Evolutionary conservation across 805 yeast genomes (phyloP).

Genomic region (Metschnikowia cubensis): DNA sequence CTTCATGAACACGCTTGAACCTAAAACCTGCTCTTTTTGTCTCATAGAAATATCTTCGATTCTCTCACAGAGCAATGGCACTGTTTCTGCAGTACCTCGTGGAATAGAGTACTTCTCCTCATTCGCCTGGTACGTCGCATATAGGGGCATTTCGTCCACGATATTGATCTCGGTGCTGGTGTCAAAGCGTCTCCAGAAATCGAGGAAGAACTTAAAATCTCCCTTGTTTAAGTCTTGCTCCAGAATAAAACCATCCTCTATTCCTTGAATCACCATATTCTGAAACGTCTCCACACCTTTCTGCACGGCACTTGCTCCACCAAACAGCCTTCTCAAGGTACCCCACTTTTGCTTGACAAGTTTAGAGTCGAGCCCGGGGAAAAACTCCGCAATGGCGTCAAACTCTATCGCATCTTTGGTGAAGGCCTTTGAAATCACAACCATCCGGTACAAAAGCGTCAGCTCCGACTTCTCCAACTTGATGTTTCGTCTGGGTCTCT

Average conservation of each 20-base stretch:
- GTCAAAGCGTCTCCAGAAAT: slow-evolving; percentile 63
- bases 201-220: slow-evolving; percentile 50
- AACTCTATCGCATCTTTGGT: slow-evolving; percentile 58
- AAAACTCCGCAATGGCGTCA: slow-evolving; percentile 50
- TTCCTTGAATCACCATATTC: slow-evolving; percentile 52
- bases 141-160: slow-evolving; percentile 36
- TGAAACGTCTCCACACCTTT: slow-evolving; percentile 68
- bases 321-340: slow-evolving; percentile 48
- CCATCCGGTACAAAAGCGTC: slow-evolving; percentile 56
- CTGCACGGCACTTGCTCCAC: slow-evolving; percentile 49
- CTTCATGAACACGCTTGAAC: slow-evolving; percentile 43
- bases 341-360: slow-evolving; percentile 67
- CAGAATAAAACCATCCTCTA: slow-evolving; percentile 51
- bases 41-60: slow-evolving; percentile 61
- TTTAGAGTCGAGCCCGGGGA: slow-evolving; percentile 41
- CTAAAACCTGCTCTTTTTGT: slow-evolving; percentile 58
- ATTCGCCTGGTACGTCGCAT: slow-evolving; percentile 44
- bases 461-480: slow-evolving; percentile 44
- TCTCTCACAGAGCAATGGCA: slow-evolving; percentile 32
- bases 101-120: slow-evolving; percentile 41
- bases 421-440: slow-evolving; percentile 64
- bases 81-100: slow-evolving; percentile 9
- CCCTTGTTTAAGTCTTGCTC: slow-evolving; percentile 47
- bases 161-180: slow-evolving; percentile 23
- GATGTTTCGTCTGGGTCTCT: slow-evolving; percentile 17